Evolutionary conservation across 2,329 filamentous ascomycete species (phyloP).

Genomic region (Pseudopyricularia javanii): DNA sequence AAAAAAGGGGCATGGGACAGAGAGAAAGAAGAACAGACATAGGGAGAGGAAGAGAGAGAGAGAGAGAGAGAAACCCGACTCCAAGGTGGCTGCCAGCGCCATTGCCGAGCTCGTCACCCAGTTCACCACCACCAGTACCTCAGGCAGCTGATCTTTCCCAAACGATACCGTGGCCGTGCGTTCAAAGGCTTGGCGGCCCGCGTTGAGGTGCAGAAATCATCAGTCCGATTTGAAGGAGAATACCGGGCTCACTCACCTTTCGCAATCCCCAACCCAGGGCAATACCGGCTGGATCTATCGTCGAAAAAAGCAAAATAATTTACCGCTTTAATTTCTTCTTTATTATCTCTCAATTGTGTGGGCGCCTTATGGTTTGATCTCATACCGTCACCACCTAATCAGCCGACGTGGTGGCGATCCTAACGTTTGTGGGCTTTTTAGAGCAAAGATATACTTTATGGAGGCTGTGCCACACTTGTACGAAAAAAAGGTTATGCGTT

Average conservation of each 20-base stretch:
- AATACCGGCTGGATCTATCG: too few species aligned
- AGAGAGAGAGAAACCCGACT: too few species aligned
- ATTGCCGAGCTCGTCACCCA: too few species aligned
- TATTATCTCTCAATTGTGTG: background rate
- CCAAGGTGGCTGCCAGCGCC: too few species aligned
- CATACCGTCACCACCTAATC: background rate
- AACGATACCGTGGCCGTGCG: background rate
- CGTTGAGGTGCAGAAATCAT: too few species aligned
- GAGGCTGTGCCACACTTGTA: background rate
- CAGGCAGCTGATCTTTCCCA: background rate
- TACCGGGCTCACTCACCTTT: too few species aligned
- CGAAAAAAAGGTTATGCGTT: background rate
- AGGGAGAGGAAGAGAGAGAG: too few species aligned
- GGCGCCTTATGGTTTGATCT: background rate
- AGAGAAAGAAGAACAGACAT: too few species aligned
- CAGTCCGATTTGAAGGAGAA: too few species aligned
- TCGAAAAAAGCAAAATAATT: background rate
- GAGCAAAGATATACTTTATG: background rate
- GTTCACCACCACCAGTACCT: too few species aligned
- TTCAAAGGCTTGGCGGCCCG: background rate
- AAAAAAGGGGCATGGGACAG: too few species aligned
- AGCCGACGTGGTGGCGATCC: background rate
- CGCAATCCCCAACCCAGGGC: too few species aligned
- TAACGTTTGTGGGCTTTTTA: background rate
- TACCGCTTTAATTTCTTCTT: background rate